These are phyloP conservation scores for Hyaloscypha hepaticicola DNA, from an alignment of 495 filamentous ascomycete genomes.

Conservation along the genomic window DNA sequence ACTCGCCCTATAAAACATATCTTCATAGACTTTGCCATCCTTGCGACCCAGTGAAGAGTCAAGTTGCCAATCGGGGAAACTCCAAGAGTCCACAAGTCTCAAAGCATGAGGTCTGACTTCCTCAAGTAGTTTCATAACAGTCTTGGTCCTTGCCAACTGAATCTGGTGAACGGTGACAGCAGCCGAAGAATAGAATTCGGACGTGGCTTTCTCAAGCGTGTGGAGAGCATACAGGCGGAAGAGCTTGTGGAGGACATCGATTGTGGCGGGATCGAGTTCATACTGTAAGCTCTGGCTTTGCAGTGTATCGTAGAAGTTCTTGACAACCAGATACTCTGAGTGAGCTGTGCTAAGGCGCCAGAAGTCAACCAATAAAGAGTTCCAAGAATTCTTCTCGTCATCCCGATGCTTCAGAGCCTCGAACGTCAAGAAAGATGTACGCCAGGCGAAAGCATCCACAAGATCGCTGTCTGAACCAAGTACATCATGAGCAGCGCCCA, in stretches of 20 bases:
- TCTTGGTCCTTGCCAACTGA: slow-evolving; percentile 53
- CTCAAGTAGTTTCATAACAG: slow-evolving; percentile 62
- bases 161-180: slow-evolving; percentile 66
- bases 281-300: slow-evolving; percentile 39
- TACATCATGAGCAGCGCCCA: slow-evolving; percentile 67
- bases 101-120: slow-evolving; percentile 68
- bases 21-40: slow-evolving; percentile 68
- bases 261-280: slow-evolving; percentile 54
- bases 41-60: slow-evolving; percentile 62
- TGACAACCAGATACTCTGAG: slow-evolving; percentile 67
- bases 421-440: slow-evolving; percentile 66
- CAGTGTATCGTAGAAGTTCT: slow-evolving; percentile 70
- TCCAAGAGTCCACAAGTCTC: slow-evolving; percentile 64
- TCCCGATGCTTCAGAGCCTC: slow-evolving; percentile 70
- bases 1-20: slow-evolving; percentile 64
- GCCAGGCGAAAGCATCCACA: slow-evolving; percentile 69
- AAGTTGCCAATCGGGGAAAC: slow-evolving; percentile 68
- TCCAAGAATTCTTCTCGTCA: slow-evolving; percentile 67
- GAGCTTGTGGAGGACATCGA: slow-evolving; percentile 55
- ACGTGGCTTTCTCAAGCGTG: slow-evolving; percentile 63
- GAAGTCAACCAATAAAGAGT: slow-evolving; percentile 70
- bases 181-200: slow-evolving; percentile 64
- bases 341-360: slow-evolving; percentile 68
- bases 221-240: slow-evolving; percentile 66
- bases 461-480: slow-evolving; percentile 61